Evolutionary conservation across 2,329 filamentous ascomycete species (phyloP), one percentile per base, ranked within the genome.

Genomic region (Paramyrothecium roridum): DNA sequence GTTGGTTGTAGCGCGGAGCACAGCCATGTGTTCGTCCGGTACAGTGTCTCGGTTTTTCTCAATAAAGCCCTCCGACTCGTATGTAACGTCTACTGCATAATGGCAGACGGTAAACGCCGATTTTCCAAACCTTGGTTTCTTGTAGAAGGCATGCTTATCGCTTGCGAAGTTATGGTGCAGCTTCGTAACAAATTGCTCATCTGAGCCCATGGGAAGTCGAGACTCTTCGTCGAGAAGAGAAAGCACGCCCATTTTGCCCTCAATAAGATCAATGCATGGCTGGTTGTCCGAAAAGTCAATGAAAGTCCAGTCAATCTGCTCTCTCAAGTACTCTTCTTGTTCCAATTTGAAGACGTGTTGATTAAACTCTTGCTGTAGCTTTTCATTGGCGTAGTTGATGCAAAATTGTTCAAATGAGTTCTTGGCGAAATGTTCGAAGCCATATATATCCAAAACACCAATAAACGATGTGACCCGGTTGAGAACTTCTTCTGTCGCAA

Each of bases 391-490:
- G 68, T 99, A 99, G 76, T 99, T 99, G 83, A 99, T 99, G 76
- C 95, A 99, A 75, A 99, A 99, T 73, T 99, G 95, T 73, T 99
- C 95, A 67, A 99, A 99, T 1, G 95, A 99, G 78, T 99, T 99
- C 80, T 97, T 98, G 59, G 95, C 93, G 68, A 99, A 99, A 75
- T 98, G 95, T 73, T 99, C 95, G 69, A 99, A 99, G 60, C 93
- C 93, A 74, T 98, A 98, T 64, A 99, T 99, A 90, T 99, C 95
- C 61, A 99, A 84, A 50, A 99, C 95, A 73, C 95, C 95, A 66
- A 99, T 99, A 73, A 99, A 99, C 2, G 91, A 93, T 54, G 80
- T 84, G 55, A 96, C 91, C 45, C 90, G 85, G 64, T 82, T 86
- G 52, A 98, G 73, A 40, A 98, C 91, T 60, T 93, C 88, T 48